These are phyloP conservation scores for Candida pseudoviswanathii DNA, from an alignment of 1,139 yeast genomes.

Conservation along the genomic window DNA sequence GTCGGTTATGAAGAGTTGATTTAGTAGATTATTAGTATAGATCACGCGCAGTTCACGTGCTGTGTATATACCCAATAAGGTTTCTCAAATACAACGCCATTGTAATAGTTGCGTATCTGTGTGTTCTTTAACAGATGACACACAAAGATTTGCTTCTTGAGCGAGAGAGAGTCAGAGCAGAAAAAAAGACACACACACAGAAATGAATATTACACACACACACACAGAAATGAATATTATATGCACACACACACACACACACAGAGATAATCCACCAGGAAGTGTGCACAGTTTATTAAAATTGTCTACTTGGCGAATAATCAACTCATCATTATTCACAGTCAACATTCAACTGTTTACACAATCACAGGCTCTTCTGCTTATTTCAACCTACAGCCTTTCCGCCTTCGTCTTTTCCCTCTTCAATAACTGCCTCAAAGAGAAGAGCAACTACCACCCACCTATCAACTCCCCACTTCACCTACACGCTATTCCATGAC, in stretches of 20 bases:
- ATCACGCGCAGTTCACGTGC: not conserved
- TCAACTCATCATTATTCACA: no score
- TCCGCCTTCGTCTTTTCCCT: no score
- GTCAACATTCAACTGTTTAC: no score
- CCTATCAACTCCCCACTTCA: not conserved
- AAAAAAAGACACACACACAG: not conserved
- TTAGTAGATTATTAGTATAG: not conserved
- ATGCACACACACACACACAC: not conserved
- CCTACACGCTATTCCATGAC: constrained; percentile 4
- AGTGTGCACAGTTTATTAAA: no score
- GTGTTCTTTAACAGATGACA: not conserved
- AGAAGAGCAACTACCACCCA: no score
- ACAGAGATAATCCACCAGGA: not conserved
- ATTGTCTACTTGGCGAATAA: no score
- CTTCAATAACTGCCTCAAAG: no score
- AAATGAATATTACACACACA: not conserved
- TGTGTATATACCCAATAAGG: not conserved
- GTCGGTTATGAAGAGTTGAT: not conserved
- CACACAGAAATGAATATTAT: not conserved
- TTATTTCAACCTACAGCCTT: no score
- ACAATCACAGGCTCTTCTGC: no score
- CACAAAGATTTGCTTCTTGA: no score
- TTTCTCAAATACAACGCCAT: no score
- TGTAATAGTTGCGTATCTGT: not conserved
- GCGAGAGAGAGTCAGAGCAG: not conserved